Base-by-base conservation (phyloP, 2,329 filamentous ascomycete species). In the Cladophialophora bantiana region DNA sequence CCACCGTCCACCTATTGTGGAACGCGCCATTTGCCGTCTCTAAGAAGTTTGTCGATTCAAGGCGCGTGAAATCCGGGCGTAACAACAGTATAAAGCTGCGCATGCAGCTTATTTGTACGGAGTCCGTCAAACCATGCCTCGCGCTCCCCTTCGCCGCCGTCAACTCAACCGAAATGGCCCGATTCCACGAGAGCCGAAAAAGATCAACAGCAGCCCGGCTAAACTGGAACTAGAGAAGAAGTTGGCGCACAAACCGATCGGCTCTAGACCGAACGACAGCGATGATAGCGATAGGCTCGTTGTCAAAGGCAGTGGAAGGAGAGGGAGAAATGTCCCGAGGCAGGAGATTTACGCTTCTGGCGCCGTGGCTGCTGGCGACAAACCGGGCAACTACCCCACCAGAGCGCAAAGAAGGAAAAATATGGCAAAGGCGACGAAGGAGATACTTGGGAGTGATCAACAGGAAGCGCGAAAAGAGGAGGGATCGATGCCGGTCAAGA, bases 271-370 rank as follows among this genome's bases (percentile, higher is more conserved):
- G 36, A 60, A 31, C 50, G 69, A 73, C 50, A 72, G 70, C 67
- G 72, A 73, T 59, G 72, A 73, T 52, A 73, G 72, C 63, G 72
- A 73, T 66, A 64, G 65, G 42, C 70, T 73, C 58, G 72, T 73
- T 55, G 70, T 69, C 53, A 72, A 67, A 40, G 61, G 66, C 34
- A 64, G 34, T 67, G 68, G 68, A 3, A 62, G 70, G 53, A 66
- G 69, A 54, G 62, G 68, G 31, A 63, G 67, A 35, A 58, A 66
- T 55, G 59, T 58, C 20, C 54, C 64, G 48, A 61, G 55, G 48
- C 68, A 71, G 40, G 71, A 73, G 31, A 69, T 73, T 26, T 73
- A 70, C 62, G 71, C 71, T n/a, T 72, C 71, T 20, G 72, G 72
- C 15, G 72, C 65, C 2, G 68, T 73, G 20, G 70, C 58, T 18